Conservation (phyloP, 441 rosid genomes). For the Arabidopsis hybrid region DNA sequence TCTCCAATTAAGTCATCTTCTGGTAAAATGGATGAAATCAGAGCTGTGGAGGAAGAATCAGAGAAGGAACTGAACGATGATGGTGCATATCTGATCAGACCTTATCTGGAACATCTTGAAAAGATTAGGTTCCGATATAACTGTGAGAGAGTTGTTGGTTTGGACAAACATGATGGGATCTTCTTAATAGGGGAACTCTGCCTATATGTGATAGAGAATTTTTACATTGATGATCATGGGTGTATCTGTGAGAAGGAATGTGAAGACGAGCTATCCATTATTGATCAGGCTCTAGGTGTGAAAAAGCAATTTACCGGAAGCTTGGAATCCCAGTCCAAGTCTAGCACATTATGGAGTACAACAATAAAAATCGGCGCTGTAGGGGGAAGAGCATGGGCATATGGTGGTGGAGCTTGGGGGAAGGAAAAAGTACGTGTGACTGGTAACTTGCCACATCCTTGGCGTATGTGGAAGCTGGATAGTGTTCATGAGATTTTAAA, state of each 20-base stretch:
- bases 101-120: constrained; percentile 94
- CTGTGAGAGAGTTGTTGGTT: constrained; percentile 96
- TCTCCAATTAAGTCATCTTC: constrained; percentile 82
- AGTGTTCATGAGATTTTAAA: constrained; percentile 96
- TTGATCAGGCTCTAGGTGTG: constrained; percentile 99
- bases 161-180: constrained; percentile 99
- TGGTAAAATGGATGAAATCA: constrained; percentile 68
- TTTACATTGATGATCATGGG: constrained; percentile 83
- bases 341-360: constrained; percentile 78
- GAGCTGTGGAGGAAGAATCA: constrained; percentile 69
- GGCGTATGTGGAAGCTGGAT: constrained; percentile 99
- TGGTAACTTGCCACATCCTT: constrained; percentile 89
- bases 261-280: constrained; percentile 96
- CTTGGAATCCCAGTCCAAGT: constrained; percentile 86
- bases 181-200: constrained; percentile 94
- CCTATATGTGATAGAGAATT: constrained; percentile 93
- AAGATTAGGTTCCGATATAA: constrained; percentile 90
- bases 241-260: constrained; percentile 96
- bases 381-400: constrained; percentile 99
- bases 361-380: constrained; percentile 57
- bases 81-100: constrained; percentile 98
- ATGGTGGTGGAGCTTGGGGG: constrained; percentile 99
- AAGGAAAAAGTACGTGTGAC: constrained; percentile 85
- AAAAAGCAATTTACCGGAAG: constrained; percentile 76
- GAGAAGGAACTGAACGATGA: constrained; percentile 90